phyloP scores from a whole-genome alignment of 139 green algal species.

The Chlorella sorokiniana region DNA sequence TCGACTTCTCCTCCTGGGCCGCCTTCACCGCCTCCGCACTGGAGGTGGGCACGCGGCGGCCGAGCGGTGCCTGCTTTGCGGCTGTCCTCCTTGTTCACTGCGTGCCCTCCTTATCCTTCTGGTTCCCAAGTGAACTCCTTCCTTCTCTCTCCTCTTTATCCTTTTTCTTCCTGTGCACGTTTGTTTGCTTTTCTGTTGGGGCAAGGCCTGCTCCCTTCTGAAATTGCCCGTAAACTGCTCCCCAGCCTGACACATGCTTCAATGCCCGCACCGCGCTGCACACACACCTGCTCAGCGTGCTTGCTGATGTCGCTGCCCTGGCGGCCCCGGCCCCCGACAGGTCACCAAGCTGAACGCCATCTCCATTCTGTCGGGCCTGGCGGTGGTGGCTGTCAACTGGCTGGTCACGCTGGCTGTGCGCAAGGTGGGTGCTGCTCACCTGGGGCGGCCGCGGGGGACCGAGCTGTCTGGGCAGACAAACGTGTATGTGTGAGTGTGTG shows the following conservation, averaged over 20 bases:
- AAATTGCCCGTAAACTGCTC: no score
- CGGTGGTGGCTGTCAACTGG: constrained; percentile 45
- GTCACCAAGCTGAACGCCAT: constrained; percentile 35
- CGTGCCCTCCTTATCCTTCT: no score
- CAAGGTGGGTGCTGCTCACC: background rate
- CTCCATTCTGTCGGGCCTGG: constrained; percentile 34
- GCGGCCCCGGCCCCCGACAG: no score
- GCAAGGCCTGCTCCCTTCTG: no score
- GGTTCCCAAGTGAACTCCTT: no score
- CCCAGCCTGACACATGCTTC: background rate
- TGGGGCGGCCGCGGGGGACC: background rate
- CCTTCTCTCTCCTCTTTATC: no score
- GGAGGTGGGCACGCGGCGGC: background rate
- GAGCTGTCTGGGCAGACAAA: no score
- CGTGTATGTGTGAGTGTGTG: no score
- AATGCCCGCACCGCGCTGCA: background rate
- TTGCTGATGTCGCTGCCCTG: no score
- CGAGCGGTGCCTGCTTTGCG: background rate
- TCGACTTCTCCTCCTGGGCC: constrained; percentile 33
- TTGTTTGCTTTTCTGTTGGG: no score
- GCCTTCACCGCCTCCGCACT: constrained; percentile 12
- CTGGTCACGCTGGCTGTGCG: constrained; percentile 39
- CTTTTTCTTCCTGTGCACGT: no score
- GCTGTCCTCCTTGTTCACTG: background rate
- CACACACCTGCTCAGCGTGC: no score